Conservation (phyloP, 805 yeast species). For the Alloascoidea africana region DNA sequence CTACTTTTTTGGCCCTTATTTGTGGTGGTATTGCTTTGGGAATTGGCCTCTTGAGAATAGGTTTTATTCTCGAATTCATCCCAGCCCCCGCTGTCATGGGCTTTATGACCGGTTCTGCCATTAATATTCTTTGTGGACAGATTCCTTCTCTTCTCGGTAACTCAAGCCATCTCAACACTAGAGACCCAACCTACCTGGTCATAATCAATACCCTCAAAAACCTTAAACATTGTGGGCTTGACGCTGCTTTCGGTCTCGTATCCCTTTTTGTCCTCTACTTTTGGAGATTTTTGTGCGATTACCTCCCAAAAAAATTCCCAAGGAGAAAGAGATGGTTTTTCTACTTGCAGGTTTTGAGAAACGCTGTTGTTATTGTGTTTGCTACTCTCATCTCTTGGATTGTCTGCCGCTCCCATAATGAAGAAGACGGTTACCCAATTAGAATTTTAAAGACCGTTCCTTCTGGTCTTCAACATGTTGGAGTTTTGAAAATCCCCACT, state of each 20-base stretch:
- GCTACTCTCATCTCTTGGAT: slow-evolving; percentile 78
- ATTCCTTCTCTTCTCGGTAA: slow-evolving; percentile 79
- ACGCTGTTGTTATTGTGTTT: slow-evolving; percentile 67
- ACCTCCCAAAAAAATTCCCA: slow-evolving; percentile 50
- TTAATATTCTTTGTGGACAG: slow-evolving; percentile 71
- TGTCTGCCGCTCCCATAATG: slow-evolving; percentile 36
- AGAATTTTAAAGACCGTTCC: slow-evolving; percentile 67
- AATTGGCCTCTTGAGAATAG: slow-evolving; percentile 68
- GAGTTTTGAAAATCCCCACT: slow-evolving; percentile 49
- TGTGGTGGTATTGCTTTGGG: slow-evolving; percentile 82
- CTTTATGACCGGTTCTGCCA: slow-evolving; percentile 90
- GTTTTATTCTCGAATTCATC: slow-evolving; percentile 78
- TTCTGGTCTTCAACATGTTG: slow-evolving; percentile 64
- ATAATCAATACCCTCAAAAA: slow-evolving; percentile 59
- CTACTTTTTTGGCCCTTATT: slow-evolving; percentile 61
- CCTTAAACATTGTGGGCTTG: slow-evolving; percentile 49
- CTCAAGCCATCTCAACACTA: slow-evolving; percentile 46
- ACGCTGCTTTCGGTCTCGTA: slow-evolving; percentile 83
- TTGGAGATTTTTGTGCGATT: slow-evolving; percentile 53
- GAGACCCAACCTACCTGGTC: slow-evolving; percentile 53
- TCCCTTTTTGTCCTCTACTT: slow-evolving; percentile 54
- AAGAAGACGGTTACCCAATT: slow-evolving; percentile 29
- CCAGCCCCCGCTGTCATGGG: slow-evolving; percentile 89
- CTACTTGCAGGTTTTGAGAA: slow-evolving; percentile 62
- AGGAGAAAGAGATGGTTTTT: slow-evolving; percentile 41